phyloP scores from a whole-genome alignment of 306 rosid species.

The Spatholobus suberectus region DNA sequence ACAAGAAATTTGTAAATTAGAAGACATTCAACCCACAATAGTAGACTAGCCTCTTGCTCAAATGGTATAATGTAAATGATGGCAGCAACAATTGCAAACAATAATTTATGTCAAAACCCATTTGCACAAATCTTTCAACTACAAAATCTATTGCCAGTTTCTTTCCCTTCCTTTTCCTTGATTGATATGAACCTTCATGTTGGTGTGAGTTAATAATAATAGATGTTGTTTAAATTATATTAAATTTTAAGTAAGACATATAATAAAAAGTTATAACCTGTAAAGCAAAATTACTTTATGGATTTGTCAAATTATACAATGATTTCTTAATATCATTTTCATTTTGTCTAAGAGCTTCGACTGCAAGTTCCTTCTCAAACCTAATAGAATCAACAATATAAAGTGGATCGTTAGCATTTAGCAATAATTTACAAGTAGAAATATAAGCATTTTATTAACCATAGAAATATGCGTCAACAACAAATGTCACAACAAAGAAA shows the following conservation, averaged over 20 bases:
- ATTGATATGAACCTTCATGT: constrained; percentile 59
- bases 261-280: constrained; percentile 50
- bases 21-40: no score
- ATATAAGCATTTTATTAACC: no score
- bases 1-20: no score
- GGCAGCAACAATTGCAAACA: no score
- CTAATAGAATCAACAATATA: constrained; percentile 43
- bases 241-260: background rate
- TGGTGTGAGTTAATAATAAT: background rate
- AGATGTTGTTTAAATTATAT: background rate
- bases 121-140: constrained; percentile 53
- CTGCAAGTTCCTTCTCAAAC: constrained; percentile 69
- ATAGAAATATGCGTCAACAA: no score
- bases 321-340: constrained; percentile 70
- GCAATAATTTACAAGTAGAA: no score
- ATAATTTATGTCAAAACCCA: constrained; percentile 59
- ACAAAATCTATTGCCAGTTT: constrained; percentile 42
- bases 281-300: constrained; percentile 61
- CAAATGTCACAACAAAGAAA: no score
- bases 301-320: constrained; percentile 73
- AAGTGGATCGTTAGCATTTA: background rate
- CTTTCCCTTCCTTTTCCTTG: constrained; percentile 61
- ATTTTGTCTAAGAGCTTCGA: constrained; percentile 80
- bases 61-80: no score
- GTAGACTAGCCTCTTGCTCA: no score